A percentile compares a stretch with the other conserved stretches of the same genome.
Evolutionary conservation across 2,329 filamentous ascomycete species (phyloP).

Genomic region (Ophiocordyceps australis): DNA sequence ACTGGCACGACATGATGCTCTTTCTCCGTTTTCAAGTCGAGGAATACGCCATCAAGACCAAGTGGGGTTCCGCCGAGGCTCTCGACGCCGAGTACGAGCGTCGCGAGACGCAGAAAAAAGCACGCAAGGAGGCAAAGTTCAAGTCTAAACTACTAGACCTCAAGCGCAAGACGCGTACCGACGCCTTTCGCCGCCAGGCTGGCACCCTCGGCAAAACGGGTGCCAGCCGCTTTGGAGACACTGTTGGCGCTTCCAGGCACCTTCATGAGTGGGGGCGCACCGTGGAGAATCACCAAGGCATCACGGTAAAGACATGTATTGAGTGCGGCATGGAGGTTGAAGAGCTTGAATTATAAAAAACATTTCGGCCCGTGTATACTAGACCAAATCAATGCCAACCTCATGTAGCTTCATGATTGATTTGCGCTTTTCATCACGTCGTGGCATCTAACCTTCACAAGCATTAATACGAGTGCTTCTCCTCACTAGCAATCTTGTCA

Average conservation of each 20-base stretch:
- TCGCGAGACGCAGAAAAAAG: slow-evolving; percentile 63
- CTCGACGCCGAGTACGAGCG: slow-evolving; percentile 78
- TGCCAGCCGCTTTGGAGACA: slow-evolving; percentile 56
- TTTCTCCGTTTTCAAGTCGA: slow-evolving; percentile 90
- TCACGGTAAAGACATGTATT: slow-evolving; percentile 64
- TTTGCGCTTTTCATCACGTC: too few relatives aligned
- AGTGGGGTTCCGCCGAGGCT: slow-evolving; percentile 79
- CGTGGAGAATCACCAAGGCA: slow-evolving; percentile 51
- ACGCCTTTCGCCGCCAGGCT: slow-evolving; percentile 63
- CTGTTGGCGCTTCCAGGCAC: slow-evolving; percentile 53
- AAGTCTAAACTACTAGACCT: slow-evolving; percentile 73
- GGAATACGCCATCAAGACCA: slow-evolving; percentile 73
- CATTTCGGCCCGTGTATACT: too few relatives aligned
- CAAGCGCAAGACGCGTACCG: slow-evolving; percentile 84
- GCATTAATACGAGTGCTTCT: too few relatives aligned
- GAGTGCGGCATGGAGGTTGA: slow-evolving; percentile 67
- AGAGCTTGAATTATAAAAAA: slow-evolving; percentile 44
- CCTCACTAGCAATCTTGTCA: too few relatives aligned
- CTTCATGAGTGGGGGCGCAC: slow-evolving; percentile 73
- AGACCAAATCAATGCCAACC: too few relatives aligned
- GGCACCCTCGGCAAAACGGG: slow-evolving; percentile 34
- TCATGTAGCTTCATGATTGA: too few relatives aligned
- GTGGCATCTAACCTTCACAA: too few relatives aligned
- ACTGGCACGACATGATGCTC: slow-evolving; percentile 98
- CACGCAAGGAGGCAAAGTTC: slow-evolving; percentile 79